These are phyloP conservation scores for Crucibulum laeve DNA, from an alignment of 768 basidiomycete species.

Conservation along the genomic window DNA sequence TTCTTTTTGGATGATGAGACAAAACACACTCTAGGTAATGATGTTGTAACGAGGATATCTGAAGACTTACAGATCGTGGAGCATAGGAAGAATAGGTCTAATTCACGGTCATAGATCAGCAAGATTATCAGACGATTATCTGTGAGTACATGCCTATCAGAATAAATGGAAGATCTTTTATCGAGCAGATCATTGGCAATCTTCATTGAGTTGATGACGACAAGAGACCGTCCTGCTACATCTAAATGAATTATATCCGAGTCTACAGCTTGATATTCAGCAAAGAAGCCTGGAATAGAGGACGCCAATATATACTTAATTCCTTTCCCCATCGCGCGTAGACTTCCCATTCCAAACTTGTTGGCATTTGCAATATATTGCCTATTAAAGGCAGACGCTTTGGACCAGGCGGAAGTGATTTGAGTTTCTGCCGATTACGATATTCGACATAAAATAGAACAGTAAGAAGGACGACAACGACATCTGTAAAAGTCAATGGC, in stretches of 20 bases:
- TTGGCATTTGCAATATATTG: not conserved
- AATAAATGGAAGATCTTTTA: conserved; percentile 15
- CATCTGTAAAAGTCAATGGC: no score
- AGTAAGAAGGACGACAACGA: no score
- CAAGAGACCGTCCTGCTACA: conserved; percentile 13
- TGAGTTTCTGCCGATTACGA: no score
- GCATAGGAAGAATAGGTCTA: not conserved
- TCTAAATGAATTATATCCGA: conserved; percentile 20
- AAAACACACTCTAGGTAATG: no score
- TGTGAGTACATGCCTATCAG: conserved; percentile 11
- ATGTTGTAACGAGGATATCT: no score
- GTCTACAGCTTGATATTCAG: conserved; percentile 6
- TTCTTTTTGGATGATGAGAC: no score
- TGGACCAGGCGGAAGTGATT: not conserved
- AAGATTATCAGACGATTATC: not conserved
- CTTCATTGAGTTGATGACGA: conserved; percentile 17
- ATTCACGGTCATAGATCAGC: not conserved
- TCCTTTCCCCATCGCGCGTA: not conserved
- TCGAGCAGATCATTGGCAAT: conserved; percentile 19
- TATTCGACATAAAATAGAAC: no score
- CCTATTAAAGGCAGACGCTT: not conserved
- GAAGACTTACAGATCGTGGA: not conserved
- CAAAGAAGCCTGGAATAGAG: not conserved
- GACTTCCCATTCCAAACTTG: not conserved
- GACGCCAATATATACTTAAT: not conserved